Evolutionary conservation across 768 basidiomycete genomes (phyloP).

Genomic region (Coprinopsis strossmayeri): DNA sequence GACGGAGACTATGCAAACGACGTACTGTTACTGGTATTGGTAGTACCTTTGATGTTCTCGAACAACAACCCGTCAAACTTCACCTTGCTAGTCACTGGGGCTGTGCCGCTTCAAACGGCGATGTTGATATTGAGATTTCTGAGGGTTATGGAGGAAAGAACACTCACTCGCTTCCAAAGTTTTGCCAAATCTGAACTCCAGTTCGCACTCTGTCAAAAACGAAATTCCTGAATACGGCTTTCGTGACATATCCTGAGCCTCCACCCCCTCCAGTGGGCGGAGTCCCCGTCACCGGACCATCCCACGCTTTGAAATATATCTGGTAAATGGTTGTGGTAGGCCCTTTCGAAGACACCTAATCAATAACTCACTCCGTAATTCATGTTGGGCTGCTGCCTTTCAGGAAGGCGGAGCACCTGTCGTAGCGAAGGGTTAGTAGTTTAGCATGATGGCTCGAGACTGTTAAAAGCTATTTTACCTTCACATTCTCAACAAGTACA

Average conservation of each 20-base stretch:
- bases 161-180: constrained; percentile 31
- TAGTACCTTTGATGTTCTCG: constrained; percentile 41
- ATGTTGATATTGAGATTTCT: neutral
- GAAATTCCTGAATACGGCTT: constrained; percentile 36
- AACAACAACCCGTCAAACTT: constrained; percentile 43
- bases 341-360: neutral
- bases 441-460: neutral
- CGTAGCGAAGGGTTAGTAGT: neutral
- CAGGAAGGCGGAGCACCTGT: constrained; percentile 41
- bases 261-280: constrained; percentile 55
- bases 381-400: constrained; percentile 51
- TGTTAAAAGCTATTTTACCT: constrained; percentile 24
- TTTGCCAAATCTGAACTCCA: constrained; percentile 45
- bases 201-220: constrained; percentile 38
- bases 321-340: constrained; percentile 14
- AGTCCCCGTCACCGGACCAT: constrained; percentile 39
- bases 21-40: constrained; percentile 28
- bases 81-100: constrained; percentile 33
- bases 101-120: constrained; percentile 28
- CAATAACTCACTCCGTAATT: constrained; percentile 33
- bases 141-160: too few species aligned
- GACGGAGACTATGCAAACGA: neutral
- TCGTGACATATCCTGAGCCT: constrained; percentile 38
- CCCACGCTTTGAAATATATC: constrained; percentile 57
- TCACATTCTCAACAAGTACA: constrained; percentile 41